These are phyloP conservation scores for Misopates orontium DNA, from an alignment of 257 asterid genomes.

Conservation along the genomic window DNA sequence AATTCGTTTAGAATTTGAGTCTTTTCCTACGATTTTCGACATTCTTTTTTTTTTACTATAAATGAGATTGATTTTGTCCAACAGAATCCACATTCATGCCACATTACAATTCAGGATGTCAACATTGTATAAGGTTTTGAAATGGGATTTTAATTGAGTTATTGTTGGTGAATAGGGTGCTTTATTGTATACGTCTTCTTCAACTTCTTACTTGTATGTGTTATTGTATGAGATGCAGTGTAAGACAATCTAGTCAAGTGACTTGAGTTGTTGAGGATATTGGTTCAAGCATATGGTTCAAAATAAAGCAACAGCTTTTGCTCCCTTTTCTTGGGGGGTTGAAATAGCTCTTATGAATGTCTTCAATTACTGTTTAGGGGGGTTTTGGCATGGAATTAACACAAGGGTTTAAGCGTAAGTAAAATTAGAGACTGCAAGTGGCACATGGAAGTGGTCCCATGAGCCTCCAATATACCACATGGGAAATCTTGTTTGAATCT, in stretches of 20 bases:
- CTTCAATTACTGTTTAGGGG: neutral
- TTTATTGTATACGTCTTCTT: slow-evolving; percentile 15
- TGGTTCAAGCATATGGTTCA: neutral
- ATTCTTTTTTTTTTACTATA: neutral
- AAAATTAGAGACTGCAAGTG: no score
- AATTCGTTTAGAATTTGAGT: slow-evolving; percentile 14
- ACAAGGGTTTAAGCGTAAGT: neutral
- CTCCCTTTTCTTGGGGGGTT: neutral
- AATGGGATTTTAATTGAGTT: slow-evolving; percentile 8
- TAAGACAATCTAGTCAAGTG: slow-evolving; percentile 11
- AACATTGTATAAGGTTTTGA: slow-evolving; percentile 8
- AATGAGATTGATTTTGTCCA: slow-evolving; percentile 30
- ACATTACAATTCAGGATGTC: slow-evolving; percentile 4
- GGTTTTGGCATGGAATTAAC: neutral
- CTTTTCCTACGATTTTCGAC: neutral
- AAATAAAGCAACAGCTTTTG: slow-evolving; percentile 16
- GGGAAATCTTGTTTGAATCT: slow-evolving; percentile 44
- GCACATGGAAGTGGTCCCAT: slow-evolving; percentile 62
- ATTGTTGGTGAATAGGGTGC: slow-evolving; percentile 19
- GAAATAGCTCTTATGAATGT: neutral
- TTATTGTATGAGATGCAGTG: slow-evolving; percentile 24
- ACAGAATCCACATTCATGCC: neutral
- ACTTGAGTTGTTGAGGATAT: slow-evolving; percentile 2
- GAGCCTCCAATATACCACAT: slow-evolving; percentile 40
- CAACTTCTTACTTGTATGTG: slow-evolving; percentile 15